Base-by-base conservation (phyloP, 345 rosid genomes). In the Capsella bursapastoris region DNA sequence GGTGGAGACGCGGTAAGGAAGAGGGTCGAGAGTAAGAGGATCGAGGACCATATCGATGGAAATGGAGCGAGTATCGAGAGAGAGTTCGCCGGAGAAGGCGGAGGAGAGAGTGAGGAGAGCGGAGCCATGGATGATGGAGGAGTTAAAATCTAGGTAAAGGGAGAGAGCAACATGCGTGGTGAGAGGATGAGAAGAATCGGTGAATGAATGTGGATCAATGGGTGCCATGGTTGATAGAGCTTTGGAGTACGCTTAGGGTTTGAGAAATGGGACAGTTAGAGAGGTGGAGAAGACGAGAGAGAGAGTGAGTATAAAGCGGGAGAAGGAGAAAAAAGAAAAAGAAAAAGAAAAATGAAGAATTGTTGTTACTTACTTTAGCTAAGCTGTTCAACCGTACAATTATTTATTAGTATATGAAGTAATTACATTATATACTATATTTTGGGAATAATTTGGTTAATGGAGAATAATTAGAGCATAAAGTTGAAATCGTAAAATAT, bases 181-280 rank as follows among this genome's bases (percentile, higher is more conserved):
- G 7, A 88, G 72, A 4, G 97, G 90, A 73, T 89, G 91, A 44
- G 85, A 28, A 2, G 93, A 83, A n/a, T 85, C 89, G 7, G 91
- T 84, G 90, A 59, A 94, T 8, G 98, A 94, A 84, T 94, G 96
- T 0, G 97, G 96, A 76, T 94, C 97, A 8, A 87, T 55, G 3
- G 88, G 87, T 9, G 91, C 91, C 95, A 93, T 91, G 25, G 58
- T n/a, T 12, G 78, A 35, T 35, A 10, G 47, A 13, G 11, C 63
- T 52, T 41, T 22, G 8, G 44, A 52, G 51, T 16, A 49, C 3
- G 66, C 59, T 67, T 79, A 56, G 75, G 80, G 78, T 51, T 80
- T 53, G 78, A 35, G 63, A 28, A 64, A 60, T 28, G 37, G 57
- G 41, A 77, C 79, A 59, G 71, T 28, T 56, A 9, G 5, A 11